Conservation (phyloP, 306 rosid genomes). For the Mimosa bimucronata region DNA sequence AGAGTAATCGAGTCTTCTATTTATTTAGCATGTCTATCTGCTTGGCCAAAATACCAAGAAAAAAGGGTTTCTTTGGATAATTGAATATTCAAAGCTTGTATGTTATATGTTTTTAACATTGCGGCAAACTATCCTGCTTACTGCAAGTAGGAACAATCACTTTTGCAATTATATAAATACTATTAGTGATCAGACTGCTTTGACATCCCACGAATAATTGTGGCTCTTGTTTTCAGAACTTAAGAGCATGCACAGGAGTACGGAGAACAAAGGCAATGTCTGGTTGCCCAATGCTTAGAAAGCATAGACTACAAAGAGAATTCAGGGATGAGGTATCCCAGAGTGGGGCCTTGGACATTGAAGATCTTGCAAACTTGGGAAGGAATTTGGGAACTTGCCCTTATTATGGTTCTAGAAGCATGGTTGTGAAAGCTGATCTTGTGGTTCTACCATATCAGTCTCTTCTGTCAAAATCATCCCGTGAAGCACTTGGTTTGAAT, state of each 20-base stretch:
- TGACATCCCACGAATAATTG: conserved; percentile 39
- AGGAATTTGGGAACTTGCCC: conserved; percentile 83
- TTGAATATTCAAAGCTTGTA: conserved; percentile 20
- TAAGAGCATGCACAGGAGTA: conserved; percentile 56
- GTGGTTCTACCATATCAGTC: conserved; percentile 96
- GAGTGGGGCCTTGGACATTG: conserved; percentile 85
- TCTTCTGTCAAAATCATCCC: conserved; percentile 90
- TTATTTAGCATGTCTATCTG: conserved; percentile 18
- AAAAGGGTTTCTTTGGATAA: conserved; percentile 12
- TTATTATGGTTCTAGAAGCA: conserved; percentile 90
- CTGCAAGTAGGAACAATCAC: conserved; percentile 5
- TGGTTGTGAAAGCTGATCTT: conserved; percentile 82
- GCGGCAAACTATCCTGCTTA: conserved; percentile 19
- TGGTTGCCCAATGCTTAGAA: conserved; percentile 92
- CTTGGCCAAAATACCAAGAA: conserved; percentile 17
- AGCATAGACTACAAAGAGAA: conserved; percentile 62
- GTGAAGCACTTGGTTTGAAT: conserved; percentile 89
- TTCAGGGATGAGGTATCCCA: conserved; percentile 74
- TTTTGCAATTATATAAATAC: conserved; percentile 27
- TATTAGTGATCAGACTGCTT: background rate
- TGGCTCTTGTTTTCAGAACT: conserved; percentile 56
- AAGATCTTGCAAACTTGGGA: conserved; percentile 91
- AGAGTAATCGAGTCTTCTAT: conserved; percentile 16
- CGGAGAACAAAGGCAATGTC: conserved; percentile 74
- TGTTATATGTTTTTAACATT: conserved; percentile 27